Base-by-base conservation (phyloP, 495 filamentous ascomycete species). In the Amphirosellinia nigrospora region DNA sequence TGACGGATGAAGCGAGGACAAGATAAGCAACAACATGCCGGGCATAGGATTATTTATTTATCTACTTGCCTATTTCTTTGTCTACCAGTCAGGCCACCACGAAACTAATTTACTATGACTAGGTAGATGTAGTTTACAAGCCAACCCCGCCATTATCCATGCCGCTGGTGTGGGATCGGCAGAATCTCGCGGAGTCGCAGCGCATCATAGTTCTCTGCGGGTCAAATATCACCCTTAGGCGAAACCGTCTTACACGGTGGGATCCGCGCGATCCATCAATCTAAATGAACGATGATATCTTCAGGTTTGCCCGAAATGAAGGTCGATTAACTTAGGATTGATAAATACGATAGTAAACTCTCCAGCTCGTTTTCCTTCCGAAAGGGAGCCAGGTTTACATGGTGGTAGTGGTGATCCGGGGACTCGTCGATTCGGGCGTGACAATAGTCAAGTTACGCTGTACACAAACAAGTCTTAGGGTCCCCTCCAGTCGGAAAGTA, bases 151-250 rank as follows among this genome's bases (percentile, higher is more conserved):
- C 74, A 52, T 68, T 7, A 58, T 73, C 65, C 59, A 71, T 68
- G 64, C 71, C 60, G 56, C 69, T 50, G 70, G 73, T 69, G 69
- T 70, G 68, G 68, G 72, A 74, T 70, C 76, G 76, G 76, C 67
- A 66, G 72, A 15, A 73, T 64, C 69, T 73, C 71, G 64, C 74
- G 75, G 75, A 75, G 73, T 68, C 34, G 70, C 68, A 71, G 68
- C 39, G 34, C 55, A 30, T 34, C 32, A 61, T 41, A 36, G 66
- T 69, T 59, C 64, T 59, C 36, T 39, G 68, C 75, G 75, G 76
- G 74, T 68, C 39, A 78, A 76, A 71, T 71, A 76, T 78, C 55
- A 67, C 76, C 76, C 76, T 74, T 70, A 63, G 66, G 39, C 43
- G 66, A 38, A 56, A 34, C 45, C 28, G 15, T 39, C 58, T 53